Evolutionary conservation across 164 flowering plant species (phyloP).

Genomic region (Berberis vulgaris): DNA sequence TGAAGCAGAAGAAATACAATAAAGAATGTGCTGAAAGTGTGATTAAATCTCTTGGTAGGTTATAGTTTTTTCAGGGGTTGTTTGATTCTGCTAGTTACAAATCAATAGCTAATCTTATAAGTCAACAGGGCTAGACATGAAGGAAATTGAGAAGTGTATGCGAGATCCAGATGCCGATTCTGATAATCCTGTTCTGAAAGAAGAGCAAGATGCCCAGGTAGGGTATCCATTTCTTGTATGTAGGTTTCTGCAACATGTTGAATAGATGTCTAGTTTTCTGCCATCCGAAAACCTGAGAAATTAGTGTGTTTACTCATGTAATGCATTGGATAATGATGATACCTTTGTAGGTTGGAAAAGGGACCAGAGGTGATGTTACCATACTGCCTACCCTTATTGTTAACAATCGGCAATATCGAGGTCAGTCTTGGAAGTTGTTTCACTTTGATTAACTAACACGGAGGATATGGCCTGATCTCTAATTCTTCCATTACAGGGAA

Average conservation of each 20-base stretch:
- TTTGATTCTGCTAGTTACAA: neutral
- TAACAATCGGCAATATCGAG: conserved; percentile 94
- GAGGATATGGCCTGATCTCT: neutral
- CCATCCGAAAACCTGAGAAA: neutral
- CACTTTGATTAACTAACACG: neutral
- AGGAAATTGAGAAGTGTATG: conserved; percentile 87
- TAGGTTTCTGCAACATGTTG: neutral
- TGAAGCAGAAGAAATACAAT: conserved; percentile 92
- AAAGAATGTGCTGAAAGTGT: conserved; percentile 84
- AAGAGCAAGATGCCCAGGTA: conserved; percentile 98
- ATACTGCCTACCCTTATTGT: conserved; percentile 94
- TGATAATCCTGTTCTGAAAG: conserved; percentile 81
- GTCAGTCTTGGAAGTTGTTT: conserved; percentile 27
- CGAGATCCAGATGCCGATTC: conserved; percentile 84
- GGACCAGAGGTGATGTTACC: conserved; percentile 96
- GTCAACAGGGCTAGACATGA: conserved; percentile 58
- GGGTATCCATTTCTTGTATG: neutral
- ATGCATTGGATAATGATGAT: conserved; percentile 1
- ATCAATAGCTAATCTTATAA: neutral
- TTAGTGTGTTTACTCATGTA: neutral
- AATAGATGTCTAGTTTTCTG: neutral
- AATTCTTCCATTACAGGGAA: conserved; percentile 53
- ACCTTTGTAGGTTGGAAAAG: conserved; percentile 70
- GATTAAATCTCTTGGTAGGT: conserved; percentile 74
- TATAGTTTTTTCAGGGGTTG: neutral